Base-by-base conservation (phyloP, 2,329 filamentous ascomycete genomes). In the Phialophora tarda region DNA sequence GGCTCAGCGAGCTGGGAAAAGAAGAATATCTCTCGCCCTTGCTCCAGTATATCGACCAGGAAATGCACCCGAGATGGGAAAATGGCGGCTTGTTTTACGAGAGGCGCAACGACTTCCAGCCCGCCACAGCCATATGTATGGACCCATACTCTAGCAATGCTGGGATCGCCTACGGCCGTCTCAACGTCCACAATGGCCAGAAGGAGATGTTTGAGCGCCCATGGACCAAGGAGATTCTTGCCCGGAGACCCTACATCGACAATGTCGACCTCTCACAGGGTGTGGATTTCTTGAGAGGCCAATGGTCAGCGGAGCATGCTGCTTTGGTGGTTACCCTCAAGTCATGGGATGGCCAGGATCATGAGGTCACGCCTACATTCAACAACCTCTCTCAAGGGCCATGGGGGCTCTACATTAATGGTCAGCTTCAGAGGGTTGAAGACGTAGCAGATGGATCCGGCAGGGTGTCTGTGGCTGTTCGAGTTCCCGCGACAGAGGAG, bases 11-110 rank as follows among this genome's bases (percentile, higher is more conserved):
- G 28, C 28, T 30, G 28, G 28, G 28, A 1, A 30, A 30, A 51
- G 41, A 34, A 8, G 30, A 59, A 41, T 59, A 65, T 21, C 62
- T 68, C 24, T 24, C 30, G 24, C 48, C 47, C 17, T 34, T 68
- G 21, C 63, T 68, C 6, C 38, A 64, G n/a, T 65, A 62, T 55
- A 58, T 59, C 24, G 66, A 68, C 62, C 21, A 48, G 26, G 26
- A 65, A 30, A 38, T 68, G 30, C 55, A 63, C 24, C 66, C 66
- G 17, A 60, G 41, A 30, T 68, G 66, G 66, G 62, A 65, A n/a
- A 48, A 65, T 21, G 66, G 66, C 30, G 66, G 66, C 12, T 44
- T 68, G 21, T 68, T 51, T 44, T 68, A 68, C 32, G 56, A 44
- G n/a, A 65, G 65, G 10, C 61, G 64, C 44, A 63, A 68, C 50